These are phyloP conservation scores for Lepraria neglecta DNA, from an alignment of 495 filamentous ascomycete species.

Conservation along the genomic window DNA sequence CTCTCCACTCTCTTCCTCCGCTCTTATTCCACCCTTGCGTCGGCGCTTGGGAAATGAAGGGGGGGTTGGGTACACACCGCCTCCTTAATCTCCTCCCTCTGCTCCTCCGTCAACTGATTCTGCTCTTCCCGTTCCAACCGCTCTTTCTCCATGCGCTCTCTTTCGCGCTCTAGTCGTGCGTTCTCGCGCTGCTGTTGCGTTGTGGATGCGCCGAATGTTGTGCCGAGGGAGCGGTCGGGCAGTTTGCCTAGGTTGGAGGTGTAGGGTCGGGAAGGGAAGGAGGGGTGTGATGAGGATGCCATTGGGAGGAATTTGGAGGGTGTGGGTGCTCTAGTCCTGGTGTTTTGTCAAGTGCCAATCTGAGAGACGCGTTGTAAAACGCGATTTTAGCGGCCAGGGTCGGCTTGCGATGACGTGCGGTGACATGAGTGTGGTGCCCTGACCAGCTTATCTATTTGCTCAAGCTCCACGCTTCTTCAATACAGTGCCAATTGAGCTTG, in stretches of 20 bases:
- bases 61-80: constrained; percentile 53
- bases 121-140: constrained; percentile 37
- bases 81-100: constrained; percentile 82
- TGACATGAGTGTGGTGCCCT: not conserved
- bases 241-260: constrained; percentile 36
- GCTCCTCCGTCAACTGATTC: constrained; percentile 65
- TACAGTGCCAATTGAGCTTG: too few relatives aligned
- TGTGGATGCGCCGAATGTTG: constrained; percentile 45
- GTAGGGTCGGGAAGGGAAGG: constrained; percentile 47
- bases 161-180: constrained; percentile 34
- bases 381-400: not conserved
- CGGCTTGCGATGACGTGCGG: not conserved
- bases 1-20: too few relatives aligned
- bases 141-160: constrained; percentile 29
- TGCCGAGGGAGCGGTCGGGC: constrained; percentile 43
- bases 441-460: not conserved
- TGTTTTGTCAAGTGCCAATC: not conserved
- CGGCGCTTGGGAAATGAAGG: not conserved
- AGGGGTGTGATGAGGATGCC: constrained; percentile 38
- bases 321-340: not conserved
- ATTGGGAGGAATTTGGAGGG: constrained; percentile 13
- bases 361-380: constrained; percentile 5
- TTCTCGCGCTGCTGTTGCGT: constrained; percentile 26
- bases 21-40: not conserved
- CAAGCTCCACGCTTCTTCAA: too few relatives aligned